Percentiles rank a stretch among this genome's conserved stretches.
Conservation (phyloP, 371 early-diverging fungal genomes). For the Mucor velutinosus region DNA sequence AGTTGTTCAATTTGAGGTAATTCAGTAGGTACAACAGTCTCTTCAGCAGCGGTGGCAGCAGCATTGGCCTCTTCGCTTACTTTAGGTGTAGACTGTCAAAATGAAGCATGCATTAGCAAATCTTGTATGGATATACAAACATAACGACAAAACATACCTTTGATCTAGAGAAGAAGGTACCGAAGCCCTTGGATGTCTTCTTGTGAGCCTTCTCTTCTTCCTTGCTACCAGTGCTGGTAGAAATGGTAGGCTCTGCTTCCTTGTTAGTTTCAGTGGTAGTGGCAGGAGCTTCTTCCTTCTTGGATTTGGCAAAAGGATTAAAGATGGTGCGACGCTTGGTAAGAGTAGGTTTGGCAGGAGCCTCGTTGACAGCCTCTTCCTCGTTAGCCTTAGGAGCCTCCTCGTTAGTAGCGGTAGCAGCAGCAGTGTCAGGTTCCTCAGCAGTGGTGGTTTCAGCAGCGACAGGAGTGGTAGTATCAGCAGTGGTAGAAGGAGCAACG, state of each 20-base stretch:
- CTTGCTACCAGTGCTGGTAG: not conserved
- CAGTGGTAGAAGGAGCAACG: not conserved
- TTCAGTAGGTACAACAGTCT: conserved; percentile 16
- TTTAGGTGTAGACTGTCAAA: conserved; percentile 17
- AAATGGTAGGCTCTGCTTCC: conserved; percentile 7
- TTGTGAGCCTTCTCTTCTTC: conserved; percentile 23
- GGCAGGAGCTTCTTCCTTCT: conserved; percentile 22
- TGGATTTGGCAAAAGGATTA: conserved; percentile 32
- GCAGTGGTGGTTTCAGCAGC: not conserved
- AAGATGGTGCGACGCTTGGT: conserved; percentile 34
- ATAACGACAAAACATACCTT: conserved; percentile 14
- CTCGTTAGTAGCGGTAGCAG: not conserved
- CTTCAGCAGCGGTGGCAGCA: conserved; percentile 6
- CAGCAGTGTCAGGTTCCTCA: not conserved
- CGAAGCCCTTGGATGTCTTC: conserved; percentile 21
- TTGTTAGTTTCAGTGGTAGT: conserved; percentile 19
- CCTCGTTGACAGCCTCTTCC: not conserved
- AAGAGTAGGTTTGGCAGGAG: conserved; percentile 13
- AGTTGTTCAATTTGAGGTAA: conserved; percentile 27
- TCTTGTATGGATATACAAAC: not conserved
- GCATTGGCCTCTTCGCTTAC: conserved; percentile 7
- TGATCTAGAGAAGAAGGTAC: conserved; percentile 25
- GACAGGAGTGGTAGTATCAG: not conserved
- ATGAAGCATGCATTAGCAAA: not conserved
- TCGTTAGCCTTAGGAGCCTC: not conserved